Base-by-base conservation (phyloP, 75 land plant species). In the Picea sitchensis region DNA sequence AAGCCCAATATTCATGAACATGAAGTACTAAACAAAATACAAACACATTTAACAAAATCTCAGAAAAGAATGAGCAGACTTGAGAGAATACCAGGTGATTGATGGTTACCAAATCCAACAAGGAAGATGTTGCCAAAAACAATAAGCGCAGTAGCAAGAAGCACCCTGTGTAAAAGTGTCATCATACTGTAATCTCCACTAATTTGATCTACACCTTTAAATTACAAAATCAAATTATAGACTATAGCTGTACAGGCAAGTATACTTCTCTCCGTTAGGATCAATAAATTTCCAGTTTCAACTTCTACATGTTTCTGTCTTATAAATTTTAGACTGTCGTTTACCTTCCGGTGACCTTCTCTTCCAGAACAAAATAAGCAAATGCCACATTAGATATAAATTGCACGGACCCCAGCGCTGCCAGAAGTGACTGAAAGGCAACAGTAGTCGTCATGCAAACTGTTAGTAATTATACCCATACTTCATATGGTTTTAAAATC, bases 81-180 rank as follows among this genome's bases (percentile, higher is more conserved):
- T 8, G 34, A 74, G 58, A 54, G 21, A 32, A 61, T 90, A 92
- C 97, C 91, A 61, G 91, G 86, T 31, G 97, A 94, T 72, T 94
- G 98, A 78, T 98, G 99, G 84, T 98, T 98, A 17, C 98, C 99
- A 81, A 98, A 98, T 58, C 94, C 92, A 86, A 98, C 99, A 69
- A 98, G 92, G 80, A 98, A 95, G 69, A 87, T 81, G 62, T 98
- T 98, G 60, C 99, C 99, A 72, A 87, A 85, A 80, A 95, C 93
- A 80, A 98, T 95, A 77, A 93, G 92, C 36, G 84, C 77, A 51
- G 98, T 98, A 5, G 99, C 98, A 68, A 93, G 78, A 57, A 97
- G 60, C 59, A 92, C 93, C 77, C 99, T 96, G 94, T 23, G 60
- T 47, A 54, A 56, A 73, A 81, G 54, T 20, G 76, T 30, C 14